A percentile compares a stretch with the other conserved stretches of the same genome.
phyloP scores from a whole-genome alignment of 1,284 basidiomycete species.

The Tylopilus sp. region DNA sequence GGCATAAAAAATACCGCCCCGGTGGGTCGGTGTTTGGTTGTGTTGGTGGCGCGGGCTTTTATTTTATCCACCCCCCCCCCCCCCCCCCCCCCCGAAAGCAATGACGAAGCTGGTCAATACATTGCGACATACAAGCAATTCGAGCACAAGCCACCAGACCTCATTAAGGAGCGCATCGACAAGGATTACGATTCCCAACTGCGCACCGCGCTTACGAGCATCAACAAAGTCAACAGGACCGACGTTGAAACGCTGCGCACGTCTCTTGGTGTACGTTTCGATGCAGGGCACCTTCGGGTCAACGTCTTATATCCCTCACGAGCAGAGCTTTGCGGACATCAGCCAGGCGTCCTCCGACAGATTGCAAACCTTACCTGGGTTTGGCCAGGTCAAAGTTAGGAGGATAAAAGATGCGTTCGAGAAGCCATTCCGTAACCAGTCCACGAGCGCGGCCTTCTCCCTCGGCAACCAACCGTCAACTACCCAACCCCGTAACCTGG shows the following conservation, averaged over 20 bases:
- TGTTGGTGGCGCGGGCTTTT: no score
- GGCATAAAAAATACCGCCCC: no score
- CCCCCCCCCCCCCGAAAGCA: conserved; percentile 48
- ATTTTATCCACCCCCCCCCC: no score
- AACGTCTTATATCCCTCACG: conserved; percentile 5
- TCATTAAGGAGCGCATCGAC: conserved; percentile 90
- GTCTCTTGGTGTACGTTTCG: conserved; percentile 78
- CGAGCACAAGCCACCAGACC: conserved; percentile 88
- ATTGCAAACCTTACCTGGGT: conserved; percentile 81
- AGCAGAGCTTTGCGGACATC: conserved; percentile 79
- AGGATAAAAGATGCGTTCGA: conserved; percentile 75
- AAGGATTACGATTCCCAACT: conserved; percentile 83
- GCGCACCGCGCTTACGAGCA: conserved; percentile 81
- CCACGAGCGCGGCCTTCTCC: conserved; percentile 47
- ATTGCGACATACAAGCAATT: conserved; percentile 88
- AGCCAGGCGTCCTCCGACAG: conserved; percentile 69
- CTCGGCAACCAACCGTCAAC: conserved; percentile 25
- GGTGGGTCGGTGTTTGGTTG: no score
- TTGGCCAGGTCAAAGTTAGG: conserved; percentile 92
- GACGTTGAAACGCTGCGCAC: conserved; percentile 92
- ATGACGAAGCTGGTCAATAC: conserved; percentile 90
- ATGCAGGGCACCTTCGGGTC: not conserved
- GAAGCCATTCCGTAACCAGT: conserved; percentile 65
- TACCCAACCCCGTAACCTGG: not conserved
- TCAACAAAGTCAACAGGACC: conserved; percentile 95